Conservation (phyloP, 768 basidiomycete genomes). For the Suillus lakei region DNA sequence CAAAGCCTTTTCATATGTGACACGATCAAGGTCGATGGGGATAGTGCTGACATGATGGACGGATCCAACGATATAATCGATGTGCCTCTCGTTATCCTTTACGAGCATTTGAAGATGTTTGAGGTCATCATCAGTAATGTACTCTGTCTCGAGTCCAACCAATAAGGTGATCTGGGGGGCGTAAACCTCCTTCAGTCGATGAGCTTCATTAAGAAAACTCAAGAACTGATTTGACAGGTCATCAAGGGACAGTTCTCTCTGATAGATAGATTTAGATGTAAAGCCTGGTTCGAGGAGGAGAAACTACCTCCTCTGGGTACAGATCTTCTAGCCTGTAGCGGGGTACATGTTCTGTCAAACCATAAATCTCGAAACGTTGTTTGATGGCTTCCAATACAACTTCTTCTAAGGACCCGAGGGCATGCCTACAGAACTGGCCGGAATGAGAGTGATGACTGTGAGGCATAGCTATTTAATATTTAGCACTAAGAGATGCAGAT, state of each 20-base stretch:
- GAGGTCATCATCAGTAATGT: conserved; percentile 73
- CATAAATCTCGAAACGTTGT: conserved; percentile 80
- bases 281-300: conserved; percentile 13
- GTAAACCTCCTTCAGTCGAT: conserved; percentile 70
- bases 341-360: conserved; percentile 92
- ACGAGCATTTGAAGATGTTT: conserved; percentile 60
- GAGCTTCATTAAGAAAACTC: conserved; percentile 77
- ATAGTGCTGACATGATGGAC: conserved; percentile 88
- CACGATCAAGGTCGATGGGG: conserved; percentile 90
- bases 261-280: conserved; percentile 19
- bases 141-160: conserved; percentile 93
- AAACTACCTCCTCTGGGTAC: conserved; percentile 91
- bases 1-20: conserved; percentile 70
- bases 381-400: conserved; percentile 81
- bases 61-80: conserved; percentile 92
- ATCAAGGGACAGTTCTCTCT: conserved; percentile 61
- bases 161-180: conserved; percentile 72
- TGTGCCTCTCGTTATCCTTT: conserved; percentile 45
- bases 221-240: conserved; percentile 69
- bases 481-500: neutral
- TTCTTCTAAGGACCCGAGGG: conserved; percentile 77
- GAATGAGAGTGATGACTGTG: conserved; percentile 91
- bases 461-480: conserved; percentile 46
- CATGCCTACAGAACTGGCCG: conserved; percentile 93
- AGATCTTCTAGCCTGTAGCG: conserved; percentile 81